Evolutionary conservation across 345 rosid genomes (phyloP), one percentile per base, ranked within the genome.

Genomic region (Angophora floribunda): DNA sequence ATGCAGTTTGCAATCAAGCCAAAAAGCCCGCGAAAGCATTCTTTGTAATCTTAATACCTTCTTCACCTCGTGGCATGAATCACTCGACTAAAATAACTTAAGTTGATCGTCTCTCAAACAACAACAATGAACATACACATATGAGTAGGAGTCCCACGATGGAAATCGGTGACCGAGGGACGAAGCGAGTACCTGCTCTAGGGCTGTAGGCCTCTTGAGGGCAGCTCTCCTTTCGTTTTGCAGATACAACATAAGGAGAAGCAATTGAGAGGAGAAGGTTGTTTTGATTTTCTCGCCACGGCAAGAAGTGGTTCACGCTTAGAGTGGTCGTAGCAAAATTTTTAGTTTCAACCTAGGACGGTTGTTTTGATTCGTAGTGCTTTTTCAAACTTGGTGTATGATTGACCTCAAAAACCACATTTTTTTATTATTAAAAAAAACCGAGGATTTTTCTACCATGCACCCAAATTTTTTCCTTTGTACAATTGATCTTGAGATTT

Each of bases 151-250:
- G 36, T 26, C 22, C 41, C 53, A 44, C 26, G 44, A 50, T 41
- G 30, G 86, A 59, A n/a, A 47, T 13, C 4, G 28, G 49, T 1
- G 85, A 50, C n/a, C 8, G 32, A 36, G 52, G 21, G 49, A 52
- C 14, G 65, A 50, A 28, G 22, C 32, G 32, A 47, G 86, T 53
- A 97, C 99, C 93, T 94, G 98, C 87, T 96, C 95, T 88, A 96
- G 94, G 91, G 98, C 95, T 95, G 95, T 96, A 70, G 99, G 99
- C 91, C 99, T 91, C 88, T 94, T 97, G 87, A 97, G 98, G 26
- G 94, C 97, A 21, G 97, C 92, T 52, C 93, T 93, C 87, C 94
- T 92, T 84, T 91, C 92, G 88, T 91, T 47, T 7, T 91, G 86
- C 99, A 96, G 80, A 93, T 53, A 90, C 94, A 92, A 87, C 97